A percentile compares a stretch with the other conserved stretches of the same genome.
phyloP scores from a whole-genome alignment of 169 alveolate genomes.

The Amoebophrya sp. region DNA sequence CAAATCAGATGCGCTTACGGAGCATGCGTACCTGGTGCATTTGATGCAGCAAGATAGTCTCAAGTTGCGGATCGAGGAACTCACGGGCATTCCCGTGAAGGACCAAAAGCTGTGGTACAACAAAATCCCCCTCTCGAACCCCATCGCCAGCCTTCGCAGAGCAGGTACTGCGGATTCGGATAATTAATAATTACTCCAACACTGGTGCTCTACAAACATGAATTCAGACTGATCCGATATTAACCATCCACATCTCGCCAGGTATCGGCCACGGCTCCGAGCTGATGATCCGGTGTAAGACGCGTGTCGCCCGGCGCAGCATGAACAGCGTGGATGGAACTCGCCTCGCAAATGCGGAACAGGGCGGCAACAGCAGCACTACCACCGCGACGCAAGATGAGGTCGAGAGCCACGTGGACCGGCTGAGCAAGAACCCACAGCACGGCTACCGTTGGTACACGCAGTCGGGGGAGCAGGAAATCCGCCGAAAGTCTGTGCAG shows the following conservation, averaged over 20 bases:
- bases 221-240: background rate
- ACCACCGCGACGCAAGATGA: no score
- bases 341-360: no score
- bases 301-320: background rate
- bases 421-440: background rate
- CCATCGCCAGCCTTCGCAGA: background rate
- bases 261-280: background rate
- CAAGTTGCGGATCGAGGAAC: background rate
- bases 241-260: no score
- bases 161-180: background rate
- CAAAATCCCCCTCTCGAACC: background rate
- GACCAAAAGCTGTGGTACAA: background rate
- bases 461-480: background rate
- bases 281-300: background rate
- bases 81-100: background rate
- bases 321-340: no score
- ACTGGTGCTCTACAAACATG: no score
- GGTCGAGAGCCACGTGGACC: no score
- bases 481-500: background rate
- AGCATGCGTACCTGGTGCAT: background rate
- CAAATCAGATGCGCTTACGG: background rate
- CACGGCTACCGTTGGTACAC: background rate
- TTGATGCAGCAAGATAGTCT: background rate
- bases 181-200: no score
- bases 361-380: no score